Evolutionary conservation across 1,284 basidiomycete genomes (phyloP).

Genomic region (Anthracocystis walkeri): DNA sequence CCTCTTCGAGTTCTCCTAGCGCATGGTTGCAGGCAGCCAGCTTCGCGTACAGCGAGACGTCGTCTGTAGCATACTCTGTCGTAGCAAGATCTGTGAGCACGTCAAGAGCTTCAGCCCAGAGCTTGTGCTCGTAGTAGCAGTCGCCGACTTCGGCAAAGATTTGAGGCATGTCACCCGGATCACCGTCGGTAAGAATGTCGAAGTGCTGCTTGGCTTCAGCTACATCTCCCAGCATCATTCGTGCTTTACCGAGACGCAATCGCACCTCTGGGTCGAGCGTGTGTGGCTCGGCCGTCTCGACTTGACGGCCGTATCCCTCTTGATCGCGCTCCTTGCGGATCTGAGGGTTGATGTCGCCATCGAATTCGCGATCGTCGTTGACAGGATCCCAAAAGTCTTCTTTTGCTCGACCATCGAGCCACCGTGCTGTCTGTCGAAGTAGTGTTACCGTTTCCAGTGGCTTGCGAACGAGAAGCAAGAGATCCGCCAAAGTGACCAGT

Average conservation of each 20-base stretch:
- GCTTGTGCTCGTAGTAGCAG: constrained; percentile 58
- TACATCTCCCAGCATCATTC: constrained; percentile 82
- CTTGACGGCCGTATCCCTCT: constrained; percentile 63
- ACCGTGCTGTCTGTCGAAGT: constrained; percentile 82
- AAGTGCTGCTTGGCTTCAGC: constrained; percentile 80
- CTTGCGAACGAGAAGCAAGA: constrained; percentile 80
- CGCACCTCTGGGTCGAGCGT: constrained; percentile 83
- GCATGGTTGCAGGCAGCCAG: constrained; percentile 62
- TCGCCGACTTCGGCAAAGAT: constrained; percentile 61
- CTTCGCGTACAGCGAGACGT: constrained; percentile 54
- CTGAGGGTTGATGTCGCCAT: constrained; percentile 70
- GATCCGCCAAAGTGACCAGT: constrained; percentile 81
- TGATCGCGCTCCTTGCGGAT: constrained; percentile 57
- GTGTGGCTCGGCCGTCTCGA: constrained; percentile 72
- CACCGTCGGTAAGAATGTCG: constrained; percentile 51
- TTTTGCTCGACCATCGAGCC: constrained; percentile 84
- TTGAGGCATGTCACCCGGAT: constrained; percentile 48
- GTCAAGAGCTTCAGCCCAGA: constrained; percentile 59
- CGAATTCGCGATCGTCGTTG: constrained; percentile 86
- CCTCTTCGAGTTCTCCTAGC: constrained; percentile 50
- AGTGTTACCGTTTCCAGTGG: constrained; percentile 79
- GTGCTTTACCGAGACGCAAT: constrained; percentile 84
- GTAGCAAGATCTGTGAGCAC: constrained; percentile 42
- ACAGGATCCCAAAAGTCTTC: constrained; percentile 81
- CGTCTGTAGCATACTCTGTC: constrained; percentile 43